Base-by-base conservation (phyloP, 1,139 yeast species). In the Yamadazyma mexicana region DNA sequence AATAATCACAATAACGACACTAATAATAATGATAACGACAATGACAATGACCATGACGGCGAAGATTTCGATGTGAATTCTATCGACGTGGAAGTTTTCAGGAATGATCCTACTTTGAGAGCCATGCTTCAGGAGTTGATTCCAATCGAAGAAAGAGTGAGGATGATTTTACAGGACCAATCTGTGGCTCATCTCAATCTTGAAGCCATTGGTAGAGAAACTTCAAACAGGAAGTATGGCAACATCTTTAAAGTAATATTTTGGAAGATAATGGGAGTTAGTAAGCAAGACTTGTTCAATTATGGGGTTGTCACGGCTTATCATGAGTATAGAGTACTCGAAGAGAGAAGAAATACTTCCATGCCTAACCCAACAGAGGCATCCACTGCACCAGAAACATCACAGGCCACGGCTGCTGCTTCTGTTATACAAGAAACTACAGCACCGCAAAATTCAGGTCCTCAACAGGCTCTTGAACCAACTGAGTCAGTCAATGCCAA, bases 211-310 rank as follows among this genome's bases (percentile, higher is more conserved):
- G 85, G 82, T 0, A 62, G 54, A 25, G 64, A 58, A 31, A 47
- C 58, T 4, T 67, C 81, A 2, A 54, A 60, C 8, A 41, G 44
- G 26, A 75, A 66, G 53, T 68, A 62, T 44, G 58, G 66, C 17
- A 52, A 54, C 11, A 49, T 73, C 39, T 56, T 61, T 41, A 64
- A 64, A 50, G 51, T 58, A n/a, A 14, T 74, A 0, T 74, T 76
- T 56, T 81, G 85, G 83, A 57, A 54, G 34, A 16, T 75, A 3
- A 75, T 81, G 81, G 84, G 85, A 1, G 67, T 81, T 31, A 49
- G 67, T 2, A 66, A 55, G 40, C 46, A 52, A 2, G 79, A 80
- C 47, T 51, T 81, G 37, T 72, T 68, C 51, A 66, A 78, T 55
- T 75, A 79, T 66, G 78, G 75, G 16, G 79, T 79, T 15, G 56